Evolutionary conservation across 176 grass and related monocot genomes (phyloP), one percentile per base, ranked within the genome.

Genomic region (Ampelocalamus luodianensis): DNA sequence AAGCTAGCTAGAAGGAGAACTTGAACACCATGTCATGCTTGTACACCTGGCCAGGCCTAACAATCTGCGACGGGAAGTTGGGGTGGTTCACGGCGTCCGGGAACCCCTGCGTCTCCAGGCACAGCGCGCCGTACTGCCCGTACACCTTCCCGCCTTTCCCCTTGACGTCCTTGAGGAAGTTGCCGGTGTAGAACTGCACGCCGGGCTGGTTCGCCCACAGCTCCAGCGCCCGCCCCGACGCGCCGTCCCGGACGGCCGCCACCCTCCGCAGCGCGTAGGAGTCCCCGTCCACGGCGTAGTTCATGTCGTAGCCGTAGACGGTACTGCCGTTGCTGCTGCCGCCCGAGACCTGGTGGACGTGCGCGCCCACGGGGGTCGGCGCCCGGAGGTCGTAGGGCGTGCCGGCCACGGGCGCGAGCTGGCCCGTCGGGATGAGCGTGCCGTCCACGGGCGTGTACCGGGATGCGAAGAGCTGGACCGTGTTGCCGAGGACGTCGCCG

Each of bases 181-280:
- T 92, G n/a, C 80, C 88, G 5, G 96, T 94, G 91, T 99, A 99
- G 83, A 99, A 91, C 86, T 99, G 96, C 79, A 96, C 88, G 0
- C 96, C 96, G 13, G 91, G 93, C 81, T 98, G 96, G 86, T 96
- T 87, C n/a, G 93, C 85, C 91, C 91, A 96, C 73, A 99, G 74
- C 81, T 94, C 85, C 59, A 99, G 5, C 13, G 27, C 70, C 45
- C 93, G 26, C 12, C 93, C 96, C 0, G 96, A 95, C 26, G 14
- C 48, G 39, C 40, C 78, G 68, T 92, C 89, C 74, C 36, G 27
- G 38, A 99, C 96, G 14, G 46, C 71, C 2, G 93, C 93, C 65
- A 92, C 90, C 73, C 80, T 92, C 60, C 91, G 83, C 84, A 94
- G 74, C 80, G 74, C 49, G 49, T 4, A 45, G 10, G 11, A 26